phyloP scores from a whole-genome alignment of 768 basidiomycete genomes.

The Lactifluus pinguis region DNA sequence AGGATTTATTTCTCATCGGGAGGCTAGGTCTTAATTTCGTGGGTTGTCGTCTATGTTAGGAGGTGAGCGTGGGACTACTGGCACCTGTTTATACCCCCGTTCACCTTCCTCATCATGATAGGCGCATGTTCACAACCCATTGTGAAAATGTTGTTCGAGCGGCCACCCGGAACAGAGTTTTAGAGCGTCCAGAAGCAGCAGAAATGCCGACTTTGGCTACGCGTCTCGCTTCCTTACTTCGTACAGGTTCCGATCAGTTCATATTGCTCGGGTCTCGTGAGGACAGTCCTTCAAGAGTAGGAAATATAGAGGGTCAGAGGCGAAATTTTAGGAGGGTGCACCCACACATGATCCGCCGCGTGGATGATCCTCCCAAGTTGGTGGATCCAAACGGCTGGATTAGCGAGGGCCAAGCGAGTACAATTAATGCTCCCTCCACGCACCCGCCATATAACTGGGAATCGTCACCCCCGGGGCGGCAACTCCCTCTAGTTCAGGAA shows the following conservation, averaged over 20 bases:
- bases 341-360: slow-evolving; percentile 70
- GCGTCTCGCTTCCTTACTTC: slow-evolving; percentile 6
- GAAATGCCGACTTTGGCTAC: slow-evolving; percentile 15
- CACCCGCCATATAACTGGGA: neutral
- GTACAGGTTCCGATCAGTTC: neutral
- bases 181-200: slow-evolving; percentile 26
- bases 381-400: slow-evolving; percentile 72
- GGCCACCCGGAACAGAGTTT: slow-evolving; percentile 8
- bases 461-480: neutral
- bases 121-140: slow-evolving; percentile 15
- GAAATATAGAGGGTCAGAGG: neutral
- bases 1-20: neutral
- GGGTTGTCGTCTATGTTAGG: slow-evolving; percentile 75
- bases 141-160: slow-evolving; percentile 16
- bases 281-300: neutral
- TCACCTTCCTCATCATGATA: neutral
- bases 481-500: neutral
- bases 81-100: neutral
- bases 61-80: slow-evolving; percentile 35
- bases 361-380: slow-evolving; percentile 57
- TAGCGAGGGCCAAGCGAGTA: slow-evolving; percentile 33
- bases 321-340: slow-evolving; percentile 28
- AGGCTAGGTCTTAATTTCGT: slow-evolving; percentile 63
- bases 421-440: neutral
- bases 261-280: neutral